Base-by-base conservation (phyloP, 139 green algal species). In the Medakamo hakoo region DNA sequence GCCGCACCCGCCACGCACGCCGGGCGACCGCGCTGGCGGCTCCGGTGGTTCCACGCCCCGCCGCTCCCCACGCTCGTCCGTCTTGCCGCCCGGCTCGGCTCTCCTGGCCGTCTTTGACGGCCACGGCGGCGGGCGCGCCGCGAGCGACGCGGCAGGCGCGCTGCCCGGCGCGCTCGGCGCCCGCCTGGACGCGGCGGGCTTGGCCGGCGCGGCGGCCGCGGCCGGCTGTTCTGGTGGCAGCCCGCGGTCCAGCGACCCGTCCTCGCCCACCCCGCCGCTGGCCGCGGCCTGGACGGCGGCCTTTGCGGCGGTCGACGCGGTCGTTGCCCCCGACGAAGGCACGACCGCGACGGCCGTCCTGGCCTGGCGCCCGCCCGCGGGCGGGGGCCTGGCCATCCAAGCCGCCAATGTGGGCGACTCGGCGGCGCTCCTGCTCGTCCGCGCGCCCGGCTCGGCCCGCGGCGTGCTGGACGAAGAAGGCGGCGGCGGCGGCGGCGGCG, bases 351-450 rank as follows among this genome's bases (percentile, higher is more conserved):
- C 83, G 3, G 75, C 78, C 18, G 56, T 90, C 27, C 66, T 91
- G 27, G 66, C 70, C 2, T 90, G 83, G 83, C 58, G 62, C 16
- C 69, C 71, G 30, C 28, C 31, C n/a, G 18, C 61, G 21, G 68
- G 65, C 31, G 58, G 30, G 4, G 57, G 19, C 1, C 28, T 78
- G 27, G 58, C 22, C 4, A 29, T 68, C 25, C 81, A 88, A 70
- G 62, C 67, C 1, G 82, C 77, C 24, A 90, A 90, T 52, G 80
- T 91, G 22, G 83, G 83, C 24, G 83, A 90, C 72, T 88, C 80
- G 16, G 63, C 75, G 1, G 69, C 68, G 4, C 30, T 80, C 4
- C 72, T 76, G 27, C 62, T 69, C 20, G 56, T 73, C 60, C 48
- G 23, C 25, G 22, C n/a, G 16, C 16, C 27, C 23, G 27, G 30